Evolutionary conservation across 2,329 filamentous ascomycete species (phyloP), one percentile per base, ranked within the genome.

Genomic region (Aureobasidium lini): DNA sequence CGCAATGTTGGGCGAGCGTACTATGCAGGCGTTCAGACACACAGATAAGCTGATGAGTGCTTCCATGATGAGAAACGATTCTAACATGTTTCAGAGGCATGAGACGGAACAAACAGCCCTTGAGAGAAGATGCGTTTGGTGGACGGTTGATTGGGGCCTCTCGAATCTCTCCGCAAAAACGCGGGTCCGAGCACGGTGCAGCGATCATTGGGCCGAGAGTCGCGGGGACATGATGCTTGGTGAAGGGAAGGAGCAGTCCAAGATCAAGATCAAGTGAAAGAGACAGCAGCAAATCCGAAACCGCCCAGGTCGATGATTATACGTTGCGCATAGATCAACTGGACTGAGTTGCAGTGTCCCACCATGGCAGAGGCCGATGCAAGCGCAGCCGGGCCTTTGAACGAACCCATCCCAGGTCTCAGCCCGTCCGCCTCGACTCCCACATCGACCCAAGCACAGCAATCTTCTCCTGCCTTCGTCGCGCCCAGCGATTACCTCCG

Each of bases 401-500:
- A 56, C 40, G 52, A 56, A 56, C 31, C 52, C 52, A 31, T 32
- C 13, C 31, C 52, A 16, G 15, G 9, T 10, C 15, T 37, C n/a
- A 61, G 34, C 54, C 40, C 53, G 4, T 36, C 44, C 29, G 16
- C 32, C 23, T 49, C 59, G 37, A 43, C 54, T 6, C 42, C 43
- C 23, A 11, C 36, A 1, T 29, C 43, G 18, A 40, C 29, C 18
- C 47, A 57, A 32, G 36, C 43, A 50, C 62, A 49, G 58, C 62
- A 47, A 36, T 29, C 37, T 16, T 50, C 63, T 32, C 64, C 65
- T 60, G 63, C 70, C 44, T 72, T 73, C 63, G 73, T 73, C 15
- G 68, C 71, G 11, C 73, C 73, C 16, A 67, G 69, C 50, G 71
- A 70, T 11, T 74, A 73, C 48, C 65, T 77, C 53, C 62, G 67